A percentile compares a stretch with the other conserved stretches of the same genome.
These are phyloP conservation scores for Cladophialophora immunda DNA, from an alignment of 2,329 filamentous ascomycete genomes.

Conservation along the genomic window DNA sequence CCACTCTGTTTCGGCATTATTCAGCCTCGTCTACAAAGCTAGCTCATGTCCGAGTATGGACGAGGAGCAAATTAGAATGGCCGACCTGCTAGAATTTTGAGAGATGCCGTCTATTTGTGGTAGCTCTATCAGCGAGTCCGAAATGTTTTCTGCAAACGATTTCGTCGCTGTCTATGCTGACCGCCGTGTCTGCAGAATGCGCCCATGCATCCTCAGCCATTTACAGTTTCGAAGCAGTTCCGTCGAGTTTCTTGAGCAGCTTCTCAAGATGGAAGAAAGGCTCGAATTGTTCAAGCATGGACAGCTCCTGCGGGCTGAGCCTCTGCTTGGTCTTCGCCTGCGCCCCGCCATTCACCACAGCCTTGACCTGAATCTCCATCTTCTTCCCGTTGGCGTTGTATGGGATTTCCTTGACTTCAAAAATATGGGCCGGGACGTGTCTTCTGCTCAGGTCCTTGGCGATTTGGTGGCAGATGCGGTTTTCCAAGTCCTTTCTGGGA, in stretches of 20 bases:
- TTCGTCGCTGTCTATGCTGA: background rate
- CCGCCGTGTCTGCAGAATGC: background rate
- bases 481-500: conserved; percentile 57
- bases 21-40: too few species aligned
- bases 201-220: background rate
- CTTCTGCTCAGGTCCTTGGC: conserved; percentile 66
- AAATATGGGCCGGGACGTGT: conserved; percentile 32
- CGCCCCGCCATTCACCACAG: conserved; percentile 21
- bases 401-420: conserved; percentile 23
- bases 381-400: conserved; percentile 37
- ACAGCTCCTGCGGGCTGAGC: conserved; percentile 18
- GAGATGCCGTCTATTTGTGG: background rate
- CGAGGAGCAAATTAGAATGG: too few species aligned
- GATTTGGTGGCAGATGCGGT: conserved; percentile 70
- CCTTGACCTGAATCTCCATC: conserved; percentile 34
- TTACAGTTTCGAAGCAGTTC: background rate
- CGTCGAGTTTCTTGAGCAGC: background rate
- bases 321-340: conserved; percentile 18
- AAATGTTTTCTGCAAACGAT: background rate
- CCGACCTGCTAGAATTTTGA: too few species aligned
- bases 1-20: too few species aligned
- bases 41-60: too few species aligned
- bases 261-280: conserved; percentile 28
- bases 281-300: conserved; percentile 20
- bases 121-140: background rate